Conservation (phyloP, 306 rosid species). For the Pyrus betulifolia region DNA sequence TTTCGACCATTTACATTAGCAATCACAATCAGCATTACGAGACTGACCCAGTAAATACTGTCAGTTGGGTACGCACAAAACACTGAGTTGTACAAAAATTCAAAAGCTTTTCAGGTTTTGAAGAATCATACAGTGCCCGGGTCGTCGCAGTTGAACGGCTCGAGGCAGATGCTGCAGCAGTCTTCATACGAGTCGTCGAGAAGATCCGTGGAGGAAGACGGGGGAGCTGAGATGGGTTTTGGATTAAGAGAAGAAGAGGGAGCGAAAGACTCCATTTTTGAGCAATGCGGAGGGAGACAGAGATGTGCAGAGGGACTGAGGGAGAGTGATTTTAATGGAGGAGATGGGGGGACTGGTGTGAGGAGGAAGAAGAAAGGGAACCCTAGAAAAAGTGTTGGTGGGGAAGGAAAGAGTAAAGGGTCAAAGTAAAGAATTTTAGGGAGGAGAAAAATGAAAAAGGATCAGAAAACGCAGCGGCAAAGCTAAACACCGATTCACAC, state of each 20-base stretch:
- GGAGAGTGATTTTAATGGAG: conserved; percentile 1
- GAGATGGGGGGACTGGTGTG: not conserved
- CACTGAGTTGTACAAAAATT: not conserved
- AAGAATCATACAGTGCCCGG: conserved; percentile 60
- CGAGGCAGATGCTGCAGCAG: conserved; percentile 81
- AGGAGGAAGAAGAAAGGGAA: conserved; percentile 26
- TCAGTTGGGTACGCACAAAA: not conserved
- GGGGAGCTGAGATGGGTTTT: conserved; percentile 5
- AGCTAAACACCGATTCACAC: conserved; percentile 51
- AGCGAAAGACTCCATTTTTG: conserved; percentile 40
- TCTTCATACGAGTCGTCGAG: conserved; percentile 54
- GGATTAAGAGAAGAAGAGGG: conserved; percentile 25
- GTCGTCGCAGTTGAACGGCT: conserved; percentile 55
- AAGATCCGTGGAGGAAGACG: conserved; percentile 24
- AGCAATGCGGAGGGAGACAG: not conserved
- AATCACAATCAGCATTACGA: not conserved
- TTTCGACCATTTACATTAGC: not conserved
- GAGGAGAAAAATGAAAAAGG: not conserved
- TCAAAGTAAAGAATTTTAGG: conserved; percentile 33
- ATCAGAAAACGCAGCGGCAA: conserved; percentile 28
- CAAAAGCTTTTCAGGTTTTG: not conserved
- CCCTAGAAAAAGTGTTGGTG: conserved; percentile 29
- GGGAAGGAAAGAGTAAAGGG: conserved; percentile 13
- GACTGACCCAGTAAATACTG: not conserved
- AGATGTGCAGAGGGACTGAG: conserved; percentile 5